Conservation (phyloP, 164 flowering plant species). For the Vitis rotundifolia region DNA sequence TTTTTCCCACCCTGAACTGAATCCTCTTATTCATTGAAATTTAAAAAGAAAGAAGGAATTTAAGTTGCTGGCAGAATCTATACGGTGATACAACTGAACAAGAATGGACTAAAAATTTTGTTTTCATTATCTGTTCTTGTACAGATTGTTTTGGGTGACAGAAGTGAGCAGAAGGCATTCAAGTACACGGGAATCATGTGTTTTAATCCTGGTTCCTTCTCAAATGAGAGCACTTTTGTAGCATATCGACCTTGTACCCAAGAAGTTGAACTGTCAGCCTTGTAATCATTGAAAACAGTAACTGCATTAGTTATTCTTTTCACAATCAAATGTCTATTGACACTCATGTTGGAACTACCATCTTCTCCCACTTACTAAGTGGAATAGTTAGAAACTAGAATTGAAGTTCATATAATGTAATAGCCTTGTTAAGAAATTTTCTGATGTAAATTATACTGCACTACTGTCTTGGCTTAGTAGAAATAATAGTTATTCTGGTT, state of each 20-base stretch:
- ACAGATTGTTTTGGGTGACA: conserved; percentile 92
- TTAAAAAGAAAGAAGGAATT: too few relatives aligned
- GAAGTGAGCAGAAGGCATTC: conserved; percentile 88
- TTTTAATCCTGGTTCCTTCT: conserved; percentile 93
- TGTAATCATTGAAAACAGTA: conserved; percentile 29
- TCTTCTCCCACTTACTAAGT: too few relatives aligned
- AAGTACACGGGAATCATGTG: conserved; percentile 81
- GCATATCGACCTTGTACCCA: conserved; percentile 87
- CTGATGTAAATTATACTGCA: too few relatives aligned
- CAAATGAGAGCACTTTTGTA: conserved; percentile 76
- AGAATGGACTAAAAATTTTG: conserved; percentile 1
- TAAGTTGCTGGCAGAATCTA: neutral
- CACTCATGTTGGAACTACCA: too few relatives aligned
- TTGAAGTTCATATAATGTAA: too few relatives aligned
- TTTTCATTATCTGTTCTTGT: neutral
- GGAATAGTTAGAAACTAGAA: too few relatives aligned
- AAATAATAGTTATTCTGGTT: too few relatives aligned
- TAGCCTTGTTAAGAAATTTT: too few relatives aligned
- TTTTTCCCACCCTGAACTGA: too few relatives aligned
- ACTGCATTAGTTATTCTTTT: neutral
- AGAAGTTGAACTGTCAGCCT: conserved; percentile 81
- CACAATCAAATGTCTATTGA: too few relatives aligned
- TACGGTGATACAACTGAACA: neutral
- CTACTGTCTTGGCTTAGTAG: too few relatives aligned
- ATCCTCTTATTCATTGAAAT: too few relatives aligned